A percentile compares a stretch with the other conserved stretches of the same genome.
Conservation (phyloP, 139 green algal genomes). For the Chlamydomonas incerta region DNA sequence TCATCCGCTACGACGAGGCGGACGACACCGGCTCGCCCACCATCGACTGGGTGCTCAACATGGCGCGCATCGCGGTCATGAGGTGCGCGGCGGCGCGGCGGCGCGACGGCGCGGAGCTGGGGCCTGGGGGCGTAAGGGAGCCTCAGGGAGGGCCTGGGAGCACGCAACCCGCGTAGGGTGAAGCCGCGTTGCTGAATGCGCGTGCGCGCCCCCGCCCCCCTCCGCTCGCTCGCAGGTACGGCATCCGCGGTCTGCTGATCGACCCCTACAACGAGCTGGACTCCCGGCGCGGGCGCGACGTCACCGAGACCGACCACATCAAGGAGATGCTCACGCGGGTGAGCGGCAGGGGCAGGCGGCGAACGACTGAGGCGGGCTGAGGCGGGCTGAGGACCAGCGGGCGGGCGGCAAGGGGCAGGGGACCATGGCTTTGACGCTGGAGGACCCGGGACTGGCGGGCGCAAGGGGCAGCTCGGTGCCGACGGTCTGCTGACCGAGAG, state of each 20-base stretch:
- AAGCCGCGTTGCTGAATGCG: no score
- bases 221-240: slow-evolving; percentile 64
- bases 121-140: no score
- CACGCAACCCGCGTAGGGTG: no score
- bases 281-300: slow-evolving; percentile 69
- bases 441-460: no score
- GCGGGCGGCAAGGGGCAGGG: no score
- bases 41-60: slow-evolving; percentile 94
- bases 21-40: slow-evolving; percentile 66
- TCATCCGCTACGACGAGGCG: slow-evolving; percentile 71
- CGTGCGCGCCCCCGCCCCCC: neutral
- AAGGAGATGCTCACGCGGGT: slow-evolving; percentile 89
- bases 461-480: no score
- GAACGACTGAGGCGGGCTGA: no score
- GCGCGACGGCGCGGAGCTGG: no score
- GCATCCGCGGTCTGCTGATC: slow-evolving; percentile 95
- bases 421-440: no score
- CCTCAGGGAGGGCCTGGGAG: no score
- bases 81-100: slow-evolving; percentile 38
- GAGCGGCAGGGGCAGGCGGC: slow-evolving; percentile 23
- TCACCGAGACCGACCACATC: slow-evolving; percentile 95
- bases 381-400: no score
- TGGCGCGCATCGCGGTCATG: slow-evolving; percentile 82
- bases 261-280: slow-evolving; percentile 99
- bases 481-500: no score